Evolutionary conservation across 768 basidiomycete species (phyloP), one percentile per base, ranked within the genome.

Genomic region (Podaxis sp.): DNA sequence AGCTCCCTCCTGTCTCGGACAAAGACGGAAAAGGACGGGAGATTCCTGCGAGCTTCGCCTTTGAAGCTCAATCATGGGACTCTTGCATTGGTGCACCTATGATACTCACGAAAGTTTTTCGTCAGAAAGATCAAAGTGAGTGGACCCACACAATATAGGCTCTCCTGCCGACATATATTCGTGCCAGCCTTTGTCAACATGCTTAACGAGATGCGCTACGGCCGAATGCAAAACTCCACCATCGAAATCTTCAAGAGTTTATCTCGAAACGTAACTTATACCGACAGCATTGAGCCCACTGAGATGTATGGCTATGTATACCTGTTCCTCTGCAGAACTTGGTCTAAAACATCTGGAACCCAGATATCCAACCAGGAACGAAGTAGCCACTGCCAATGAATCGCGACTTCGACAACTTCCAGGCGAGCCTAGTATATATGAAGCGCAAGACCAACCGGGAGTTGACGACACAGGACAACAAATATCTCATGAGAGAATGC

Each of bases 181-280:
- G 54, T 27, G 61, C 61, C 27, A 82, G 86, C 68, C 21, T 95
- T 97, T 67, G 83, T 93, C 59, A 82, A 91, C 65, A 91, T 96
- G 84, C 76, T 97, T 46, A 95, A 95, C 67, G 81, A 84, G 55
- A 90, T 96, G 88, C 85, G 95, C 18, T 87, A 88, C 66, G 95
- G 95, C 1, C 72, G 72, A 44, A 70, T 93, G 48, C 75, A 80
- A 21, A 57, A 73, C 0, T 69, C 72, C 4, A 80, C 80, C 2
- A 70, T 77, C 3, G 64, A 66, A 9, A 74, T 77, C 3, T 93
- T 97, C 73, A 70, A 72, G 50, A 64, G 64, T 0, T 79, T 95
- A 21, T 77, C 80, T 2, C 81, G 92, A 14, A 66, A 71, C 23
- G 78, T 93, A 9, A 61, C 61, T 1, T 93, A 93, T 66, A 69